Percentiles rank a stretch among this genome's conserved stretches.
Conservation (phyloP, 2,329 filamentous ascomycete genomes). For the Epichloe brachyelytri region DNA sequence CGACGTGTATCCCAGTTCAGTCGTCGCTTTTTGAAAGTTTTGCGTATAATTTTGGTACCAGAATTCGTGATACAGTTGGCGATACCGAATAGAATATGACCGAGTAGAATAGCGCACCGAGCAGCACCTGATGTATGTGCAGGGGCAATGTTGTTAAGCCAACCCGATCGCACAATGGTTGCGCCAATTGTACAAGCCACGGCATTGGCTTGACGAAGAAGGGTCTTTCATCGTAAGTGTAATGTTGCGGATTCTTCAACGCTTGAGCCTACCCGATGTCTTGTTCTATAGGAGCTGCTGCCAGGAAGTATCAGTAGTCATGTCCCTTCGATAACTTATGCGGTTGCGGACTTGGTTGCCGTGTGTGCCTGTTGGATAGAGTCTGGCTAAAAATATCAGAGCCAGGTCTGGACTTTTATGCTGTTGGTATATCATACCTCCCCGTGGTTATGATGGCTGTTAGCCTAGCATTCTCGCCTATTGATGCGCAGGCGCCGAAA, state of each 20-base stretch:
- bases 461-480: no score
- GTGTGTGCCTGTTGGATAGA: no score
- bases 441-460: no score
- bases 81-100: constrained; percentile 53
- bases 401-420: no score
- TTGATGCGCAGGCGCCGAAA: no score
- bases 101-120: constrained; percentile 55
- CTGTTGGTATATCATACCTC: no score
- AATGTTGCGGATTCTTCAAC: not conserved
- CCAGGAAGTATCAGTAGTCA: not conserved
- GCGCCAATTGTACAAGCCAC: constrained; percentile 39
- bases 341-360: not conserved
- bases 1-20: constrained; percentile 77
- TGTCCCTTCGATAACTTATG: not conserved
- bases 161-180: constrained; percentile 51
- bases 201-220: constrained; percentile 53
- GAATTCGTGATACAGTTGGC: constrained; percentile 47
- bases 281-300: not conserved
- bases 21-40: constrained; percentile 48
- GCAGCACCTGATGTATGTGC: constrained; percentile 65
- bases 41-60: constrained; percentile 53
- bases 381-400: no score
- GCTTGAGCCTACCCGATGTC: not conserved
- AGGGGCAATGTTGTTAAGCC: constrained; percentile 54
- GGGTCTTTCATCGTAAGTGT: constrained; percentile 50